Percentiles rank a stretch among this genome's conserved stretches.
phyloP scores from a whole-genome alignment of 2,329 filamentous ascomycete species.

The Aspergillus versicolor region DNA sequence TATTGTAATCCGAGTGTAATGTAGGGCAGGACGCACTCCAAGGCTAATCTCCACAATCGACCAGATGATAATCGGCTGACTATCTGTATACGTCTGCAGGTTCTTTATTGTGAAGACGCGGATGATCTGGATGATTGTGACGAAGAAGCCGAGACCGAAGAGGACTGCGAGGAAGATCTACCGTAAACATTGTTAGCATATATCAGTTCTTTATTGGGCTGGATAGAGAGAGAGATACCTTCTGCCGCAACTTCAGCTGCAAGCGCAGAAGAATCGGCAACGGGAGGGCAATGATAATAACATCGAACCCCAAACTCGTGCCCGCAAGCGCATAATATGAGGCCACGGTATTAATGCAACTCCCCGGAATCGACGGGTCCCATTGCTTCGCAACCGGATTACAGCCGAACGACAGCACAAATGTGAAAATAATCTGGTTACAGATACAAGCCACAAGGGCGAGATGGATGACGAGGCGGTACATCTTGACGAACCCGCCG shows the following conservation, averaged over 20 bases:
- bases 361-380: conserved; percentile 30
- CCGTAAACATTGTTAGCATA: no score
- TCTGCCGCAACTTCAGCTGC: conserved; percentile 18
- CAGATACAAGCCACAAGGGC: background rate
- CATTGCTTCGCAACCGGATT: background rate
- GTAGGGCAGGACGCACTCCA: conserved; percentile 26
- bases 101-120: conserved; percentile 51
- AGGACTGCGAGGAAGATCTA: conserved; percentile 43
- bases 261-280: conserved; percentile 24
- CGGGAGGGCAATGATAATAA: conserved; percentile 25
- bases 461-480: conserved; percentile 23
- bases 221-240: conserved; percentile 1
- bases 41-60: conserved; percentile 47
- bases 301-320: conserved; percentile 25
- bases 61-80: conserved; percentile 45
- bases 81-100: conserved; percentile 48
- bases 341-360: conserved; percentile 41
- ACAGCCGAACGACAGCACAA: background rate
- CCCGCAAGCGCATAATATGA: conserved; percentile 42
- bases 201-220: no score
- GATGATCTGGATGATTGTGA: conserved; percentile 53
- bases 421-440: background rate
- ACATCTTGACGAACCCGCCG: conserved; percentile 38
- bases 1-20: no score
- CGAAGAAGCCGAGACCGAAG: conserved; percentile 53